Evolutionary conservation across 2,329 filamentous ascomycete genomes (phyloP), one percentile per base, ranked within the genome.

Genomic region (Fusarium hainanense): DNA sequence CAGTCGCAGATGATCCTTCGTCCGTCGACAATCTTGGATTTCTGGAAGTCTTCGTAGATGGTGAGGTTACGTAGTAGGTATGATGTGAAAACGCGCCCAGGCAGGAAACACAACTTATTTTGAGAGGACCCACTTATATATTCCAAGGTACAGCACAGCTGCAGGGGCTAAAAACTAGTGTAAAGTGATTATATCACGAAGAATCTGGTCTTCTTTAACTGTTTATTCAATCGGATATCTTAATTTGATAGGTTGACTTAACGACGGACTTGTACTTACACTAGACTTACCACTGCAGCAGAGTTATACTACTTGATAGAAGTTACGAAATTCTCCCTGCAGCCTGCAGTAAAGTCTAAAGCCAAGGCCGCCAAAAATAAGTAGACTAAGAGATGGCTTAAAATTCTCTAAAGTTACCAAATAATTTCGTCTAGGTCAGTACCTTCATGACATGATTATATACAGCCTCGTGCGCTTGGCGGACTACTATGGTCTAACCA

Each of bases 11-110:
- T 21, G 13, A 59, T 58, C 21, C 18, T 55, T 52, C 47, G 50
- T 20, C 51, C 28, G 47, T 30, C 34, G 34, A 37, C 34, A n/a
- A 7, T 37, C 34, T 37, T 37, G 5, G 18, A 18, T n/a, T n/a
- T 21, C 20, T 58, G 18, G 52, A 43, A 23, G 51, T 48, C 54
- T 30, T 43, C 18, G 23, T 30, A 58, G 72, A 58, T 60, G 65
- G 58, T 59, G 68, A 52, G 23, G 63, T 63, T 47, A 56, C 44
- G 21, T 44, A 63, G 37, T 58, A 48, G 42, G 13, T 32, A 37
- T 37, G 34, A 37, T 37, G 18, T 37, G 34, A 37, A 37, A 37
- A 37, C 34, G 34, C 34, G 34, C 32, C 32, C 3, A 37, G 34
- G 18, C 34, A 37, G 34, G 34, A 37, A 37, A 37, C 5, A 18